Conservation (phyloP, 2,329 filamentous ascomycete species). For the Sporothrix schenckii region DNA sequence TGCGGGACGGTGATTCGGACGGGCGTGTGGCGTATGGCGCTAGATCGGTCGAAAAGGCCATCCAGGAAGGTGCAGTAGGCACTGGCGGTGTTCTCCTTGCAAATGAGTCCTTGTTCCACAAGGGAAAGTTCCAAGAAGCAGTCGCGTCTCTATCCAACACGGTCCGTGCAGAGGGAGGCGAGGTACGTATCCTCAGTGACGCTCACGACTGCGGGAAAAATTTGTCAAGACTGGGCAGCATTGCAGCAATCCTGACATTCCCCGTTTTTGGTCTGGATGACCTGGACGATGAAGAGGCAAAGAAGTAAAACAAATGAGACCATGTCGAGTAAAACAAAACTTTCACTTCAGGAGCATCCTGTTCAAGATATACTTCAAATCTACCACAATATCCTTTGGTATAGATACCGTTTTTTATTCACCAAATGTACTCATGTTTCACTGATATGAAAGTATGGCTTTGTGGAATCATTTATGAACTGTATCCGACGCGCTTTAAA, state of each 20-base stretch:
- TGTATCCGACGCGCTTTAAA: no score
- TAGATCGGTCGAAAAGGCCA: not conserved
- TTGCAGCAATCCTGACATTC: conserved; percentile 14
- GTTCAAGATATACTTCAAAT: not conserved
- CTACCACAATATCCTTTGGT: not conserved
- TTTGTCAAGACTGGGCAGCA: not conserved
- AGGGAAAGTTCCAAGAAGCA: not conserved
- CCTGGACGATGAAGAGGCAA: not conserved
- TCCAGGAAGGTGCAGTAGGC: not conserved
- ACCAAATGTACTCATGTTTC: no score
- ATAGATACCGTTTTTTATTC: no score
- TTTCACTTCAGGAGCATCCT: not conserved
- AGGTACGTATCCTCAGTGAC: conserved; percentile 1
- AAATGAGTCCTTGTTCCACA: conserved; percentile 14
- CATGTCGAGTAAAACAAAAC: not conserved
- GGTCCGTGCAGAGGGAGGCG: not conserved
- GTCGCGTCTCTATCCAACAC: not conserved
- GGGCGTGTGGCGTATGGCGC: conserved; percentile 7
- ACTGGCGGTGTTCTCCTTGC: conserved; percentile 1
- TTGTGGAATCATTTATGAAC: no score
- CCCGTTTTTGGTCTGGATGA: conserved; percentile 12
- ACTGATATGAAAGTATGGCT: no score
- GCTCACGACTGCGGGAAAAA: not conserved
- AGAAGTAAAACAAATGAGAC: not conserved
- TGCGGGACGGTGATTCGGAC: not conserved